Base-by-base conservation (phyloP, 179 eudicot genomes). In the Corrigiola litoralis region DNA sequence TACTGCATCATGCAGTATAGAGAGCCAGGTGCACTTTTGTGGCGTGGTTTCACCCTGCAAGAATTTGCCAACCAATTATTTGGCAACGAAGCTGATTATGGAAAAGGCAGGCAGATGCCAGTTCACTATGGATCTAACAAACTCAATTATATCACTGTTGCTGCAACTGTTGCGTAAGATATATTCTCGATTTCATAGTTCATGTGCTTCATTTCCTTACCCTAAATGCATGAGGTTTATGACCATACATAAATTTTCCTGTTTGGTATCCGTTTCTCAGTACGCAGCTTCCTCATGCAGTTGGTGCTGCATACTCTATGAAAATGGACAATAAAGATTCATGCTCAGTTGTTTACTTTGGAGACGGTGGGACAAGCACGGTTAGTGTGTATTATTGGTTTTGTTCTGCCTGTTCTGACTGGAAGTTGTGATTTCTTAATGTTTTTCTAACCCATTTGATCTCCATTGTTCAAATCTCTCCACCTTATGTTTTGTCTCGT, bases 81-180 rank as follows among this genome's bases (percentile, higher is more conserved):
- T 34, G 82, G 95, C 27, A 92, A 92, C 69, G 81, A 79, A 62
- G 76, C 65, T 48, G 98, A 92, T 69, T 32, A 75, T 72, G 89
- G 96, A 40, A 92, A 89, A 78, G 98, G 98, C 48, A 77, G 96
- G 75, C 98, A 92, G 75, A 92, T 92, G 98, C 91, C 98, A 11
- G 75, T 83, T 49, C 97, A 90, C 75, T 88, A 90, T 71, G 97
- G 97, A 1, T 90, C 92, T 20, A 84, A 76, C 54, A 82, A 88
- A 62, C 90, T 77, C 67, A 90, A 90, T 61, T 90, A 88, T 68
- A 23, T 88, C 44, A 90, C 94, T 8, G 85, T 90, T 46, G 65
- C 97, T 57, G 86, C 97, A 47, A 83, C 97, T 38, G 82, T 90
- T 37, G 94, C 88, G 94, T 90, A 88, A 78, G 90, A n/a, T n/a